phyloP scores from a whole-genome alignment of 768 basidiomycete genomes.

The Dentipellis sp. region DNA sequence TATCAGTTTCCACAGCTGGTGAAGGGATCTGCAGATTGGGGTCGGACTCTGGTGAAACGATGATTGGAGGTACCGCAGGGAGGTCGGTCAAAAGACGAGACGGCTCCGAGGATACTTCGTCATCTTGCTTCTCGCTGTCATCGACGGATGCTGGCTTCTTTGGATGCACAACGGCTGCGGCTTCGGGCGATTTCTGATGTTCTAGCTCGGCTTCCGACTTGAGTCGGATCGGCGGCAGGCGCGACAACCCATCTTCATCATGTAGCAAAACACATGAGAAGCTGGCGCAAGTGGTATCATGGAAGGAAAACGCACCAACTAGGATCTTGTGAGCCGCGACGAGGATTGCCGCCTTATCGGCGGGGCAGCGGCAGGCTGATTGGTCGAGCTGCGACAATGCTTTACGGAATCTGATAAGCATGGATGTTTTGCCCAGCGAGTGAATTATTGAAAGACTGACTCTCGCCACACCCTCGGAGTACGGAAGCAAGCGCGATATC shows the following conservation, averaged over 20 bases:
- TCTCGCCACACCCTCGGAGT: constrained; percentile 66
- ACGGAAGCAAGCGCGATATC: constrained; percentile 43
- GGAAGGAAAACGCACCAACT: constrained; percentile 51
- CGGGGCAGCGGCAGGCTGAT: constrained; percentile 44
- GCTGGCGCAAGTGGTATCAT: not conserved
- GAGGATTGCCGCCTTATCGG: constrained; percentile 71
- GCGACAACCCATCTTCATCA: constrained; percentile 58
- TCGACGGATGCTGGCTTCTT: not conserved
- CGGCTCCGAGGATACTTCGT: not conserved
- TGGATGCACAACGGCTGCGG: constrained; percentile 7
- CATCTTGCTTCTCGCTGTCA: constrained; percentile 2
- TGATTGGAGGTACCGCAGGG: constrained; percentile 15
- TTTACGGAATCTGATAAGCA: constrained; percentile 15
- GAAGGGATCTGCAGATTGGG: constrained; percentile 5
- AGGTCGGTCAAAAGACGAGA: not conserved
- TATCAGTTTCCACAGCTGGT: not conserved
- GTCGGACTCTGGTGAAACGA: constrained; percentile 16
- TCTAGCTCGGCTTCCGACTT: constrained; percentile 49
- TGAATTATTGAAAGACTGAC: constrained; percentile 27
- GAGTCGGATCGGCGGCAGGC: constrained; percentile 63
- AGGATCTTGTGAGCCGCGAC: constrained; percentile 80
- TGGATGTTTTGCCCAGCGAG: constrained; percentile 8
- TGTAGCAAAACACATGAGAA: not conserved
- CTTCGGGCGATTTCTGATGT: constrained; percentile 25
- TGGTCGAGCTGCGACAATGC: constrained; percentile 45